phyloP scores from a whole-genome alignment of 2,329 filamentous ascomycete genomes.

The Phaeophleospora eucalypticola region DNA sequence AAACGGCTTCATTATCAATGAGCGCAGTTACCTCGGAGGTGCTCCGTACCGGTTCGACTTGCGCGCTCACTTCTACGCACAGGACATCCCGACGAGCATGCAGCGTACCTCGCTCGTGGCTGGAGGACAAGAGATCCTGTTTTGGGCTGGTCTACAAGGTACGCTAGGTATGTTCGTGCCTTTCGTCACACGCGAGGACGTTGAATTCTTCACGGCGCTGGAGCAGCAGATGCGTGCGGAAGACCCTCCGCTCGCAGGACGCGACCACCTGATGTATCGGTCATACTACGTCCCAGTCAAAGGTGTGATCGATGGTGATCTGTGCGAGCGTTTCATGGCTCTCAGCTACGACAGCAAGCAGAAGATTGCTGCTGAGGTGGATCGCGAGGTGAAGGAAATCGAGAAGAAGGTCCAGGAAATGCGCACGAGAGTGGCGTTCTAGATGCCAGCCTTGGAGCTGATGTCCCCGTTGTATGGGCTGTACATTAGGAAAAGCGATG shows the following conservation, averaged over 20 bases:
- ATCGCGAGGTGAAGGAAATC: slow-evolving; percentile 85
- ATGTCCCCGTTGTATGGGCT: not conserved
- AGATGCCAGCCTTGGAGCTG: slow-evolving; percentile 7
- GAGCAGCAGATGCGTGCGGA: slow-evolving; percentile 84
- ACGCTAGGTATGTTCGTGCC: slow-evolving; percentile 91
- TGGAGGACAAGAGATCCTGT: slow-evolving; percentile 82
- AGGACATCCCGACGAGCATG: slow-evolving; percentile 88
- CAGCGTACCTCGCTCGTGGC: slow-evolving; percentile 86
- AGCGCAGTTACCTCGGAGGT: slow-evolving; percentile 84
- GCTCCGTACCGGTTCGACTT: slow-evolving; percentile 78
- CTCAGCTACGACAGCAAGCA: slow-evolving; percentile 85
- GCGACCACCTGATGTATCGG: slow-evolving; percentile 93
- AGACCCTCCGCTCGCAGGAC: slow-evolving; percentile 80
- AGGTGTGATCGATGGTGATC: slow-evolving; percentile 91
- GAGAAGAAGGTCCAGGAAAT: slow-evolving; percentile 75
- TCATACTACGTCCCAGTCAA: slow-evolving; percentile 96
- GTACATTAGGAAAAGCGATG: slow-evolving; percentile 1
- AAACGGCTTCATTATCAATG: slow-evolving; percentile 85
- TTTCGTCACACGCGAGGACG: slow-evolving; percentile 85
- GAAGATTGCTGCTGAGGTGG: slow-evolving; percentile 89
- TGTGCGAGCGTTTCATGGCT: slow-evolving; percentile 86
- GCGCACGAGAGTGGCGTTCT: slow-evolving; percentile 37
- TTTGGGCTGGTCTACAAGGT: slow-evolving; percentile 93
- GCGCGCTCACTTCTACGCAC: slow-evolving; percentile 82
- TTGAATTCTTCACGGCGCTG: slow-evolving; percentile 94